Base-by-base conservation (phyloP, 129 eudicot genomes). In the Heracleum sosnowskyi region DNA sequence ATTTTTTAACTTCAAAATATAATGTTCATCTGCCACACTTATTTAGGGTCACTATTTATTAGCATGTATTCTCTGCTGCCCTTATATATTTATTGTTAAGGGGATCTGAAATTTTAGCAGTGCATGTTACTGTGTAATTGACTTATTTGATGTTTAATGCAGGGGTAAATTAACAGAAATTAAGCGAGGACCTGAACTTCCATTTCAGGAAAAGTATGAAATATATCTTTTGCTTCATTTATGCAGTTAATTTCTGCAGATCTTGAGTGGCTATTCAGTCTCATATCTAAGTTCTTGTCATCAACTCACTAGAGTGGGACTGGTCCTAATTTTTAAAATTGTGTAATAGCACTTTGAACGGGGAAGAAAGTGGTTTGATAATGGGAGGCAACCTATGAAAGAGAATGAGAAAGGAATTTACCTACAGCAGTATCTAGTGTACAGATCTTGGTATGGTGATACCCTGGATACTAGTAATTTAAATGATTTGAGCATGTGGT, bases 111-210 rank as follows among this genome's bases (percentile, higher is more conserved):
- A 31, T 69, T 13, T 26, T 13, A n/a, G 73, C 0, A 35, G n/a
- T 18, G 18, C 11, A 42, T 42, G 6, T 73, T 12, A n/a, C 53
- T 28, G 5, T 44, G 15, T 79, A 24, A 66, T 63, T 72, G 69
- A 69, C 63, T 57, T 41, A 55, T 71, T 62, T 53, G 10, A 47
- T 77, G 68, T 80, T 73, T 28, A 47, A 31, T 86, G 86, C 91
- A 95, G 98, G 85, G 91, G 83, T 35, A 87, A 87, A 80, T 39
- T 83, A 75, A 80, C 80, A 69, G 92, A 80, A 31, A 75, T 86
- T 69, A 95, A 89, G 82, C 97, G 88, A 66, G 96, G 87, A 39
- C 98, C 90, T 68, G 98, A 90, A 83, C 76, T 90, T 79, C 83
- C 91, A 28, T 77, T 86, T 82, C 80, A 87, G 47, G 90, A 87